Evolutionary conservation across 2,329 filamentous ascomycete species (phyloP).

Genomic region (Verticillium tricorpus): DNA sequence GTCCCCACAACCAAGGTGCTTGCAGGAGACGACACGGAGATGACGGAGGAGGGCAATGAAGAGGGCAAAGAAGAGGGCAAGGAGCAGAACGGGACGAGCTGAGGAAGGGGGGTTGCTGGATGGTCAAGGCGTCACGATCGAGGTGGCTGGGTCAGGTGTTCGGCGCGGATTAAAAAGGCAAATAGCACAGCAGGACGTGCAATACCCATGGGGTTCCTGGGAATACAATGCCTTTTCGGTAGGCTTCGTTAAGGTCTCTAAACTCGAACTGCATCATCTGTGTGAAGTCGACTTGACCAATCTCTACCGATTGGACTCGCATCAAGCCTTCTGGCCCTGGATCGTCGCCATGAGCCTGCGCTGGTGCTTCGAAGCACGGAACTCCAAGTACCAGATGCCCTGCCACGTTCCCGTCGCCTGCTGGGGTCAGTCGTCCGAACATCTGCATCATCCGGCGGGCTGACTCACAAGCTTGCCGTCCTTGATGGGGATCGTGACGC

Average conservation of each 20-base stretch:
- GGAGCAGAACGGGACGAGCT: constrained; percentile 34
- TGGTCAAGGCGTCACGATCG: constrained; percentile 1
- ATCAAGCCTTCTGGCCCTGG: constrained; percentile 69
- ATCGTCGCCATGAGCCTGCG: constrained; percentile 88
- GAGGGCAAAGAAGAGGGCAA: constrained; percentile 38
- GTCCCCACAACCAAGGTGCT: constrained; percentile 63
- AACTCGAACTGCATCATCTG: background rate
- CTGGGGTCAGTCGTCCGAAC: background rate
- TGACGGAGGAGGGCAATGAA: constrained; percentile 44
- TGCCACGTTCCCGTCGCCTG: constrained; percentile 70
- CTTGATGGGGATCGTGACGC: constrained; percentile 84
- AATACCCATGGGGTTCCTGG: background rate
- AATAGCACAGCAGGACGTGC: background rate
- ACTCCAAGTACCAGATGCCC: constrained; percentile 93
- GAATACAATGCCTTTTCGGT: background rate
- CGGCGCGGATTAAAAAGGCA: constrained; percentile 10
- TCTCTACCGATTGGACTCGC: background rate
- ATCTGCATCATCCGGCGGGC: too few species aligned
- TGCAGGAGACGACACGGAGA: constrained; percentile 58
- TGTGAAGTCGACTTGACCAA: background rate
- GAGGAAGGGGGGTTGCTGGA: too few species aligned
- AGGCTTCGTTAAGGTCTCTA: background rate
- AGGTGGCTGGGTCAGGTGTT: constrained; percentile 11
- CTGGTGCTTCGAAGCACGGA: constrained; percentile 69
- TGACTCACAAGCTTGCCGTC: constrained; percentile 68